A percentile compares a stretch with the other conserved stretches of the same genome.
Conservation (phyloP, 139 green algal genomes). For the Chlorella sp. region DNA sequence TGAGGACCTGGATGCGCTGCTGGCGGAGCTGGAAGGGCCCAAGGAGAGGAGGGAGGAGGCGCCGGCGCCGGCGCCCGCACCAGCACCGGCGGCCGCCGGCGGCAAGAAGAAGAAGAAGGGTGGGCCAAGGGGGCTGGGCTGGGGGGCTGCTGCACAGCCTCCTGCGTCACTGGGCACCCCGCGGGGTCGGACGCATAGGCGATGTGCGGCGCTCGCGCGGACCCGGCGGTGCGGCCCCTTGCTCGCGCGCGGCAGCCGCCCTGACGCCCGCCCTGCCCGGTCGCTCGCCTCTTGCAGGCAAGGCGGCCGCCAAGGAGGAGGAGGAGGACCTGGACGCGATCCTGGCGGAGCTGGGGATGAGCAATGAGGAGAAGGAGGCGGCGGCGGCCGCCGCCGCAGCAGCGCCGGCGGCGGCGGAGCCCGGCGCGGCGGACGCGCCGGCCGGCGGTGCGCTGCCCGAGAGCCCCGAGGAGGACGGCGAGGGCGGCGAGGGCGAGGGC, state of each 20-base stretch:
- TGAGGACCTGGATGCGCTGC: slow-evolving; percentile 70
- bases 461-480: slow-evolving; percentile 24
- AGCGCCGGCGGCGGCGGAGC: slow-evolving; percentile 23
- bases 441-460: slow-evolving; percentile 19
- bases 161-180: too few species aligned
- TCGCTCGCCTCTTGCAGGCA: slow-evolving; percentile 9
- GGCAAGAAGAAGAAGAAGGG: slow-evolving; percentile 64
- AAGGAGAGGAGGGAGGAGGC: slow-evolving; percentile 20
- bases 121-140: too few species aligned
- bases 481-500: slow-evolving; percentile 28
- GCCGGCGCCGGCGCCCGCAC: not conserved
- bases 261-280: not conserved
- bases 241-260: too few species aligned
- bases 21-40: slow-evolving; percentile 72
- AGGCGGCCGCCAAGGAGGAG: slow-evolving; percentile 39
- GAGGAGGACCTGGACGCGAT: slow-evolving; percentile 76
- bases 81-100: slow-evolving; percentile 27
- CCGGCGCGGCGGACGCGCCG: not conserved
- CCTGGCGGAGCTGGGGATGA: slow-evolving; percentile 60
- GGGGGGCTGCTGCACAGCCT: too few species aligned
- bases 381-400: slow-evolving; percentile 15
- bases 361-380: not conserved
- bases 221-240: too few species aligned
- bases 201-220: too few species aligned
- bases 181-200: too few species aligned